These are phyloP conservation scores for Bryum argenteum DNA, from an alignment of 225 moss, liverwort and hornwort genomes.

Conservation along the genomic window DNA sequence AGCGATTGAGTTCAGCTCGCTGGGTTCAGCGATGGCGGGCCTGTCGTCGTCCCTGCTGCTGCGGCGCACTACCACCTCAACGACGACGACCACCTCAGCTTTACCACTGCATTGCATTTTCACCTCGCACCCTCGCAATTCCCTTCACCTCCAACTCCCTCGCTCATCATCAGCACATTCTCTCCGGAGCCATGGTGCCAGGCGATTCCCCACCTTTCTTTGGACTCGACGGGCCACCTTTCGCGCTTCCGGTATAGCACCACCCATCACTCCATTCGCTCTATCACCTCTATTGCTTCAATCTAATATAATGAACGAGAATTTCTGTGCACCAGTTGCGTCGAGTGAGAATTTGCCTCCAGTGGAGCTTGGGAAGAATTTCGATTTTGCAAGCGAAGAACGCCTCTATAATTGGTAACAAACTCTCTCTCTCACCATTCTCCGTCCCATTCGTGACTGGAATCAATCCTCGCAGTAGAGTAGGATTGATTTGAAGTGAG, in stretches of 20 bases:
- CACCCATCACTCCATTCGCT: no score
- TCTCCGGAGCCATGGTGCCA: neutral
- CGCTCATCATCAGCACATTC: neutral
- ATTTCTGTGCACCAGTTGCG: constrained; percentile 19
- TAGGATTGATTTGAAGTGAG: no score
- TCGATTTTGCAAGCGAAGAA: constrained; percentile 39
- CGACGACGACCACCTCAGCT: neutral
- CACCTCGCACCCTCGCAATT: neutral
- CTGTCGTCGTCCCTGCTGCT: constrained; percentile 12
- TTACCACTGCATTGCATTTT: constrained; percentile 19
- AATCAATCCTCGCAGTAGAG: no score
- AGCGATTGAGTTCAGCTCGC: neutral
- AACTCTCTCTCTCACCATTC: neutral
- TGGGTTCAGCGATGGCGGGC: constrained; percentile 6
- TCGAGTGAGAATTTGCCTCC: constrained; percentile 12
- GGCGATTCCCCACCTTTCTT: neutral
- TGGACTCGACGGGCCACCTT: neutral
- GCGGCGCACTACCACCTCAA: neutral
- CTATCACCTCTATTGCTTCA: neutral
- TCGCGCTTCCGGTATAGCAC: neutral
- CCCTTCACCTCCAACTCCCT: neutral
- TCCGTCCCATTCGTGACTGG: neutral
- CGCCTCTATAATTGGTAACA: constrained; percentile 34
- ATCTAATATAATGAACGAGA: neutral
- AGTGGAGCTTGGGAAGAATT: constrained; percentile 38